phyloP scores from a whole-genome alignment of 2,329 filamentous ascomycete species.

The Metarhizium album region DNA sequence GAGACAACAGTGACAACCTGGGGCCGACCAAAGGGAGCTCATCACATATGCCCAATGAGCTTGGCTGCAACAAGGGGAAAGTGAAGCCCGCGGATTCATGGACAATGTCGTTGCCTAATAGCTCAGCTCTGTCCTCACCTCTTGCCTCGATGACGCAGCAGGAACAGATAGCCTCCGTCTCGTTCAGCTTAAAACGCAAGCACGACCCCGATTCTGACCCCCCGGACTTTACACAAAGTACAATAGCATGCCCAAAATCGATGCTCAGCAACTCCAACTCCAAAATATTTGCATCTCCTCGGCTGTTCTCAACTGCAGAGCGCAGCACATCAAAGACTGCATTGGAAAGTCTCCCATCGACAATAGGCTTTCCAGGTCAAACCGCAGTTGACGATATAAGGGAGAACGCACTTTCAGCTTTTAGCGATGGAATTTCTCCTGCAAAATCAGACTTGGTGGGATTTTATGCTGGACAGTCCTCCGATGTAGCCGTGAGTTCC shows the following conservation, averaged over 20 bases:
- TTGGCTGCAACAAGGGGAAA: neutral
- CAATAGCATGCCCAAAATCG: conserved; percentile 18
- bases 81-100: neutral
- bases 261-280: neutral
- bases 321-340: neutral
- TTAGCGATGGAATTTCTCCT: conserved; percentile 22
- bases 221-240: conserved; percentile 22
- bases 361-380: conserved; percentile 3
- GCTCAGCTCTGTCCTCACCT: too few species aligned
- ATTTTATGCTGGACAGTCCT: conserved; percentile 24
- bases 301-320: neutral
- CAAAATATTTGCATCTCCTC: neutral
- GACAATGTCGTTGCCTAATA: neutral
- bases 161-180: neutral
- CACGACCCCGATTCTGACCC: conserved; percentile 9
- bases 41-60: neutral
- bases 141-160: neutral
- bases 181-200: conserved; percentile 18
- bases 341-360: conserved; percentile 4
- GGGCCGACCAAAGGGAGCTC: neutral
- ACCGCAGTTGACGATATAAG: conserved; percentile 19
- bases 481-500: conserved; percentile 22
- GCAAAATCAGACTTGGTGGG: conserved; percentile 27
- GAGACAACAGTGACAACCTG: neutral
- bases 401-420: conserved; percentile 19